Percentiles rank a stretch among this genome's conserved stretches.
phyloP scores from a whole-genome alignment of 176 grass and related monocot species.

The Lolium multiflorum region DNA sequence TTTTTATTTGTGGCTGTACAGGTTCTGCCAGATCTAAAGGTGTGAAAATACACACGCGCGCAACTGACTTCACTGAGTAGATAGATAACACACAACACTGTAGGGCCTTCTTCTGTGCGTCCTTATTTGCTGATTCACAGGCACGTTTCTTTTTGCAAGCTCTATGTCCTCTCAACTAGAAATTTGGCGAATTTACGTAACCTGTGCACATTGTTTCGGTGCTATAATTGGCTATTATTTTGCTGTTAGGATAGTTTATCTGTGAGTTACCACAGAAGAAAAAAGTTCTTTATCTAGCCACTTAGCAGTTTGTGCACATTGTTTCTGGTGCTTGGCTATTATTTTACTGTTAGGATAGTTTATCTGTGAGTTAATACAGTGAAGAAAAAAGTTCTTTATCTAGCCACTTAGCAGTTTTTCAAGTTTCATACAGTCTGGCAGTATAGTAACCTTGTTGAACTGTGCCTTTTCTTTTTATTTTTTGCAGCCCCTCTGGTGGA shows the following conservation, averaged over 20 bases:
- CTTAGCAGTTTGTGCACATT: not conserved
- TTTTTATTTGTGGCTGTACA: not conserved
- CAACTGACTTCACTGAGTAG: too few species aligned
- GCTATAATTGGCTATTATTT: not conserved
- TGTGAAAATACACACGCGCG: too few species aligned
- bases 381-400: conserved; percentile 7
- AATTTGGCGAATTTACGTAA: too few species aligned
- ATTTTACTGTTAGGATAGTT: not conserved
- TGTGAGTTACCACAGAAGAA: conserved; percentile 17
- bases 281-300: not conserved
- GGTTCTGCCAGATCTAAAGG: conserved; percentile 8
- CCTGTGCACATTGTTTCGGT: too few species aligned
- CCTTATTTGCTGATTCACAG: too few species aligned
- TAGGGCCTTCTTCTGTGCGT: too few species aligned
- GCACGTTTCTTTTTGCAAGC: too few species aligned
- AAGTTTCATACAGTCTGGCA: not conserved
- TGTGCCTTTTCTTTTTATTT: not conserved
- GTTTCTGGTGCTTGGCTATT: too few species aligned
- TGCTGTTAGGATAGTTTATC: not conserved
- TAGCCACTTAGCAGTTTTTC: not conserved
- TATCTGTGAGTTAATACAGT: conserved; percentile 16
- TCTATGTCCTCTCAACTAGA: too few species aligned
- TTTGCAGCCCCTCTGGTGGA: conserved; percentile 33
- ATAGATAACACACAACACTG: too few species aligned
- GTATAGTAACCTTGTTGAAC: not conserved